These are phyloP conservation scores for Aspergillus unguis DNA, from an alignment of 2,329 filamentous ascomycete genomes.

Conservation along the genomic window DNA sequence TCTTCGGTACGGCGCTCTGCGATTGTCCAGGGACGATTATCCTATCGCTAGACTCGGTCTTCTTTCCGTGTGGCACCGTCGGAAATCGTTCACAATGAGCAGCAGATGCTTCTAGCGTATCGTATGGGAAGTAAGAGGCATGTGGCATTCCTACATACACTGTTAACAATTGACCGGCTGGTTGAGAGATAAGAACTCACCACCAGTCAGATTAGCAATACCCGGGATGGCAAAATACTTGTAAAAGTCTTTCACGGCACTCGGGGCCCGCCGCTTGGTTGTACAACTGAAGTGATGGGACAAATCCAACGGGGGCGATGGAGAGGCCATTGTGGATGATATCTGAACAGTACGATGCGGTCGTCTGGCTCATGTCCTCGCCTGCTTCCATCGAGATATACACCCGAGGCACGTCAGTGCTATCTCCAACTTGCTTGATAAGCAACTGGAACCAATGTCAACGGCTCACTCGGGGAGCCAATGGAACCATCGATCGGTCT, in stretches of 20 bases:
- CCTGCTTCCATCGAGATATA: neutral
- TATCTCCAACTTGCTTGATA: conserved; percentile 15
- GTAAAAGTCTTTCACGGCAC: conserved; percentile 76
- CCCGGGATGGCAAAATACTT: conserved; percentile 70
- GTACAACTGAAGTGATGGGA: conserved; percentile 73
- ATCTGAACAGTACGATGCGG: neutral
- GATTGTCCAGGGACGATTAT: conserved; percentile 70
- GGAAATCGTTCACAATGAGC: conserved; percentile 72
- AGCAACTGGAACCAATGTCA: conserved; percentile 9
- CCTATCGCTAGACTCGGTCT: conserved; percentile 45
- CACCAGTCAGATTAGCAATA: conserved; percentile 60
- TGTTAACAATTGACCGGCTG: neutral
- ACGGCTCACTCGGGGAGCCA: conserved; percentile 6
- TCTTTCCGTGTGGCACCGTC: conserved; percentile 60
- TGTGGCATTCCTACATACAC: conserved; percentile 68
- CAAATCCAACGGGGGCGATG: conserved; percentile 63
- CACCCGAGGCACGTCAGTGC: neutral
- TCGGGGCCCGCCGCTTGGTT: conserved; percentile 63
- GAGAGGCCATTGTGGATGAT: conserved; percentile 9
- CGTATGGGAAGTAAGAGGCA: conserved; percentile 79
- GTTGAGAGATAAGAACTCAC: conserved; percentile 31
- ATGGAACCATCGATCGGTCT: neutral
- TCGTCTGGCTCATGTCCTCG: neutral
- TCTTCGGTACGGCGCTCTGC: conserved; percentile 54
- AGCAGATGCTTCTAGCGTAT: conserved; percentile 79